Percentiles rank a stretch among this genome's conserved stretches.
phyloP scores from a whole-genome alignment of 139 green algal species.

The Micractinium sp. region DNA sequence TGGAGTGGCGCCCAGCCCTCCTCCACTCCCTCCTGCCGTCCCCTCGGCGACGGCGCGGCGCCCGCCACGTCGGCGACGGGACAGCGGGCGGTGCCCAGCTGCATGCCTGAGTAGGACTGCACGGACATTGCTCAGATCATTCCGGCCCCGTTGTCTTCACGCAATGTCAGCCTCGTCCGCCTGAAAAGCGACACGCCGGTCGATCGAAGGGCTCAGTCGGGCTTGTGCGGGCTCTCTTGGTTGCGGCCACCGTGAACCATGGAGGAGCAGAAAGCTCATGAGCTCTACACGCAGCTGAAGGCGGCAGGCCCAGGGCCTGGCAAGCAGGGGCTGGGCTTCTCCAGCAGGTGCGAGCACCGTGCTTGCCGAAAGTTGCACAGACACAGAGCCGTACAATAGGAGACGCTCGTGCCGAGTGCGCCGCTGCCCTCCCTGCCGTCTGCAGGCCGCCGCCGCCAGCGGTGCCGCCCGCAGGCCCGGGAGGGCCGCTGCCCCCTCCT shows the following conservation, averaged over 20 bases:
- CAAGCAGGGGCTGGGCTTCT: neutral
- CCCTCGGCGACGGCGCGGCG: too few species aligned
- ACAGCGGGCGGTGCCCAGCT: too few species aligned
- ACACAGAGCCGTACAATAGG: neutral
- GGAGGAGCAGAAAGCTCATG: slow-evolving; percentile 8
- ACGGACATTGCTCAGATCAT: too few species aligned
- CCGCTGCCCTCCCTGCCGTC: neutral
- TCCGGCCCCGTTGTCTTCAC: too few species aligned
- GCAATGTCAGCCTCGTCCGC: neutral
- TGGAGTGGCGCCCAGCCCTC: too few species aligned
- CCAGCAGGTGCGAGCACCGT: neutral
- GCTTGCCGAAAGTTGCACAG: neutral
- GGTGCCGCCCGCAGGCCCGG: neutral
- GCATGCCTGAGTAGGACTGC: too few species aligned
- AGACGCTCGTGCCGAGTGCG: neutral
- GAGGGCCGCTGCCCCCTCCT: neutral
- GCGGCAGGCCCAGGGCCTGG: neutral
- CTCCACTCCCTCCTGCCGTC: too few species aligned
- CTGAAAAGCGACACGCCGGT: neutral
- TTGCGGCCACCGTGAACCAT: neutral
- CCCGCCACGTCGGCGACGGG: too few species aligned
- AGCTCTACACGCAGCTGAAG: neutral
- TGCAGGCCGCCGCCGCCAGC: neutral
- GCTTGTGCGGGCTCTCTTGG: too few species aligned
- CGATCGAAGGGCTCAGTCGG: neutral